phyloP scores from a whole-genome alignment of 1,284 basidiomycete species.

The Cystobasidiaceae sp. region DNA sequence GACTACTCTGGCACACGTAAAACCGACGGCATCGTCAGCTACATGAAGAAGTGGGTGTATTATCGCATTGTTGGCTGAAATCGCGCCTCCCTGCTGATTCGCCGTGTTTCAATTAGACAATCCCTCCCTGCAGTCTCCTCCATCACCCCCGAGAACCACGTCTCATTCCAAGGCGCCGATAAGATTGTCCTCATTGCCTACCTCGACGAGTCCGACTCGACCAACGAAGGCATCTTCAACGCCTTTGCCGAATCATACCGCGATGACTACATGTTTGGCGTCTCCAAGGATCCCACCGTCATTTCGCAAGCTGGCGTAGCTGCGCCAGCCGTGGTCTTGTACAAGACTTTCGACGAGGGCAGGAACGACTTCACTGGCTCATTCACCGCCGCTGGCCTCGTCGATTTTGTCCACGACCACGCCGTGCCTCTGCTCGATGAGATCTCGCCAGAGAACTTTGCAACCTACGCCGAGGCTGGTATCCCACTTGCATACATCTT shows the following conservation, averaged over 20 bases:
- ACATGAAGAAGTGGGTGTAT: slow-evolving; percentile 87
- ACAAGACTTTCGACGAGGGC: slow-evolving; percentile 89
- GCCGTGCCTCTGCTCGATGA: slow-evolving; percentile 86
- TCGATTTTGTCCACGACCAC: slow-evolving; percentile 74
- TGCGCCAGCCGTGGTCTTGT: slow-evolving; percentile 80
- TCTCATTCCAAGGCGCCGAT: slow-evolving; percentile 83
- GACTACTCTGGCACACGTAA: slow-evolving; percentile 87
- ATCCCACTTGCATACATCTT: slow-evolving; percentile 95
- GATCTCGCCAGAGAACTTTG: slow-evolving; percentile 92
- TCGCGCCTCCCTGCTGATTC: slow-evolving; percentile 26
- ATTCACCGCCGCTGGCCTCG: slow-evolving; percentile 58
- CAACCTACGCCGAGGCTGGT: slow-evolving; percentile 69
- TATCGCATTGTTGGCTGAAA: not conserved
- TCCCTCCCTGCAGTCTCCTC: slow-evolving; percentile 87
- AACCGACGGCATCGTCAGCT: slow-evolving; percentile 91
- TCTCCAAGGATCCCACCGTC: slow-evolving; percentile 62
- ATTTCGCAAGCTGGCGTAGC: slow-evolving; percentile 66
- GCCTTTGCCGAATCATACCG: slow-evolving; percentile 77
- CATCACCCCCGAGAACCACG: slow-evolving; percentile 67
- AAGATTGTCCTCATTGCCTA: slow-evolving; percentile 87
- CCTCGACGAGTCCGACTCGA: slow-evolving; percentile 62
- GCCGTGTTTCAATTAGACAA: slow-evolving; percentile 57
- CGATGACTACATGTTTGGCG: slow-evolving; percentile 89
- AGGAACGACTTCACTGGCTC: slow-evolving; percentile 59
- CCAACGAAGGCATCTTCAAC: slow-evolving; percentile 67